phyloP scores from a whole-genome alignment of 192 early-diverging fungal species.

The Rhizophlyctis rosea region DNA sequence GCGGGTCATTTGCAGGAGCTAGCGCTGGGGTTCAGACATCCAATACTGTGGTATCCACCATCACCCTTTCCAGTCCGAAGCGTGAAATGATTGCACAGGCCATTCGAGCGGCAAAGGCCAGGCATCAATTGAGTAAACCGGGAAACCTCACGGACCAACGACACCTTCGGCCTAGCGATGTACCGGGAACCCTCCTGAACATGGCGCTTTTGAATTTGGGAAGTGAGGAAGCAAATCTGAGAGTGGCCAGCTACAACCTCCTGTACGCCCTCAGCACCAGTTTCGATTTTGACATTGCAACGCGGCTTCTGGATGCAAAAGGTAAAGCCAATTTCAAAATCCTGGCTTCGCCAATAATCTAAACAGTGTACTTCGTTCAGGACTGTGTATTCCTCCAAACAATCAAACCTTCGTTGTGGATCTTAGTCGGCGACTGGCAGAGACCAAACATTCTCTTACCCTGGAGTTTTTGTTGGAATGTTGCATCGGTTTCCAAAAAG shows the following conservation, averaged over 20 bases:
- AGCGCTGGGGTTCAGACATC: constrained; percentile 9
- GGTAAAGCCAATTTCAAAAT: constrained; percentile 36
- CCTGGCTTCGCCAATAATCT: too few relatives aligned
- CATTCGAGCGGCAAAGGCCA: constrained; percentile 67
- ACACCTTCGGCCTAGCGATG: constrained; percentile 77
- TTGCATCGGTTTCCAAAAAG: constrained; percentile 76
- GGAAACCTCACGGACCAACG: constrained; percentile 57
- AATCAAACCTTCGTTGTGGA: constrained; percentile 77
- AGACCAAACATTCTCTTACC: constrained; percentile 73
- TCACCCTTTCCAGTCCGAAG: constrained; percentile 72
- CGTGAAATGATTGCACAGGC: constrained; percentile 65
- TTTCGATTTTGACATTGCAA: constrained; percentile 82
- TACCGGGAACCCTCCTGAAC: constrained; percentile 87
- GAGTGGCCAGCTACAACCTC: constrained; percentile 86
- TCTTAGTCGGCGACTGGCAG: constrained; percentile 79
- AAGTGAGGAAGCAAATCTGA: constrained; percentile 73
- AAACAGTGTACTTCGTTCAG: too few relatives aligned
- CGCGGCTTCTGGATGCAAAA: constrained; percentile 72
- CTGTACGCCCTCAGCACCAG: constrained; percentile 77
- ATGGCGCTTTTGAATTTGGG: constrained; percentile 89
- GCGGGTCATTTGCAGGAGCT: constrained; percentile 8
- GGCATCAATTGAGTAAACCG: constrained; percentile 67
- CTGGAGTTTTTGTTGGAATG: constrained; percentile 86
- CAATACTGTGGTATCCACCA: constrained; percentile 22
- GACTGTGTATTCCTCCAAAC: constrained; percentile 86